Conservation (phyloP, 805 yeast genomes). For the Candida verbasci region DNA sequence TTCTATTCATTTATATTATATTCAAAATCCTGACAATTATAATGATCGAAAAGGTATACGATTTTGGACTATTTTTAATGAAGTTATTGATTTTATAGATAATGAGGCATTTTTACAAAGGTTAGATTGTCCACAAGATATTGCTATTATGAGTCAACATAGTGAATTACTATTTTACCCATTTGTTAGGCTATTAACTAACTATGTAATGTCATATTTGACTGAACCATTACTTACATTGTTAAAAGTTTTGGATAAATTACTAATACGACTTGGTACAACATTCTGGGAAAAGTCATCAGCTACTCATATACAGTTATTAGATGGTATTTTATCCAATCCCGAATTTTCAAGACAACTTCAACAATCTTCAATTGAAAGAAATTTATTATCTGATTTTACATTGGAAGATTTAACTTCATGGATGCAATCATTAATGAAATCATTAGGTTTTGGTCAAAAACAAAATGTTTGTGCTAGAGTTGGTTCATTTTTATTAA, state of each 20-base stretch:
- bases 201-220: slow-evolving; percentile 49
- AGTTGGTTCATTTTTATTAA: slow-evolving; percentile 26
- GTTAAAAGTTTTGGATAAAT: slow-evolving; percentile 45
- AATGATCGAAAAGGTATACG: slow-evolving; percentile 32
- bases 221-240: slow-evolving; percentile 49
- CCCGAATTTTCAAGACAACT: slow-evolving; percentile 43
- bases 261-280: slow-evolving; percentile 39
- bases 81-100: slow-evolving; percentile 32
- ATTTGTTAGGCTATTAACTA: slow-evolving; percentile 39
- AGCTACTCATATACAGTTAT: slow-evolving; percentile 51
- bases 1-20: slow-evolving; percentile 43
- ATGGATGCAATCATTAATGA: slow-evolving; percentile 49
- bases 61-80: slow-evolving; percentile 46
- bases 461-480: slow-evolving; percentile 50
- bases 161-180: slow-evolving; percentile 30
- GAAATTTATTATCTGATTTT: slow-evolving; percentile 1
- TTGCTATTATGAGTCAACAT: slow-evolving; percentile 23
- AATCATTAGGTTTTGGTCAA: slow-evolving; percentile 44
- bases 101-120: slow-evolving; percentile 27
- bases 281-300: slow-evolving; percentile 53
- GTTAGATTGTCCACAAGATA: slow-evolving; percentile 25
- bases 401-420: slow-evolving; percentile 39
- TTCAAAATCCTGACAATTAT: slow-evolving; percentile 52
- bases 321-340: slow-evolving; percentile 58
- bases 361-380: slow-evolving; percentile 5